Percentiles rank a stretch among this genome's conserved stretches.
Evolutionary conservation across 140 eudicot species (phyloP).

Genomic region (Flaveria floridana): DNA sequence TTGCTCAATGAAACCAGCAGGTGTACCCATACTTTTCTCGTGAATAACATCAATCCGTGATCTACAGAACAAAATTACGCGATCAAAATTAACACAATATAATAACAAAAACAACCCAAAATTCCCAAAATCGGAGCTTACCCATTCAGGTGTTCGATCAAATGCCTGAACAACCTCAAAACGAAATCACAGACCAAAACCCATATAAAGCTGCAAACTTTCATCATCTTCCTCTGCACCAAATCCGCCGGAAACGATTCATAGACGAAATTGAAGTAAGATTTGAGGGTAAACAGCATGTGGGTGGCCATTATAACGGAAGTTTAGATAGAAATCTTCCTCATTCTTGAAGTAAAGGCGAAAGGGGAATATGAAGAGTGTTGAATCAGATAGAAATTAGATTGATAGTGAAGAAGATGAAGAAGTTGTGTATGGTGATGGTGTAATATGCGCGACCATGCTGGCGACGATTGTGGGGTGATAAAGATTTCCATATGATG

Average conservation of each 20-base stretch:
- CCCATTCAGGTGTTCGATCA: conserved; percentile 42
- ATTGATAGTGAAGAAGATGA: conserved; percentile 27
- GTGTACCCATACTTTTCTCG: conserved; percentile 32
- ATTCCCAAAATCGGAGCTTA: conserved; percentile 25
- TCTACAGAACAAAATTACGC: conserved; percentile 37
- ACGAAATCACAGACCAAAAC: conserved; percentile 21
- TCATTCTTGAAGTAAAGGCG: conserved; percentile 49
- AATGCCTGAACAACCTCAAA: conserved; percentile 27
- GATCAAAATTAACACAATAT: background rate
- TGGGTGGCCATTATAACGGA: conserved; percentile 40
- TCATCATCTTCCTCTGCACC: conserved; percentile 28
- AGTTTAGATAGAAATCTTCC: conserved; percentile 17
- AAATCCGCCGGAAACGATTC: conserved; percentile 34
- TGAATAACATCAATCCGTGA: conserved; percentile 29
- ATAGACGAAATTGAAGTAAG: conserved; percentile 27
- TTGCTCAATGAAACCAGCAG: conserved; percentile 26
- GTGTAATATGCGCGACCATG: conserved; percentile 30
- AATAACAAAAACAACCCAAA: background rate
- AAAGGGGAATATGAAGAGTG: conserved; percentile 37
- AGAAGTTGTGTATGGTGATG: conserved; percentile 33
- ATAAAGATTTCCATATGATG: conserved; percentile 23
- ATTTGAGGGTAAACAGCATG: conserved; percentile 31
- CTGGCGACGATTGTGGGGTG: conserved; percentile 43
- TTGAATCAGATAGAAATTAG: conserved; percentile 15
- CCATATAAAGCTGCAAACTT: conserved; percentile 37